A percentile compares a stretch with the other conserved stretches of the same genome.
phyloP scores from a whole-genome alignment of 2,329 filamentous ascomycete species.

The Fusarium cyanostomum region DNA sequence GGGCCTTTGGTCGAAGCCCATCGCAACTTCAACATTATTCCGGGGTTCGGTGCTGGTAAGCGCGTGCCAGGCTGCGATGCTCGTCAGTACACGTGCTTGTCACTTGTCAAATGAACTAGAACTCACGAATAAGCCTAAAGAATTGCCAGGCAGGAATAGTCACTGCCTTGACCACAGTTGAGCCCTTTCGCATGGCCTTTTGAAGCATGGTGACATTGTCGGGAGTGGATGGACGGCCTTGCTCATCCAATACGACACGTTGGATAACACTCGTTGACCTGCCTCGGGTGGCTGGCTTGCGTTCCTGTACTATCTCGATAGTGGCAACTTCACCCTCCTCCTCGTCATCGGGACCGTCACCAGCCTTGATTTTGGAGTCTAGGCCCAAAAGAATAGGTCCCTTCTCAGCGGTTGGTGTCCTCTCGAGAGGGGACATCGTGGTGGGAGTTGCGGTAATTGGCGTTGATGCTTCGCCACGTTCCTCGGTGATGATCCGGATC shows the following conservation, averaged over 20 bases:
- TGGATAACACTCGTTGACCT: slow-evolving; percentile 70
- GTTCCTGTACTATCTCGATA: slow-evolving; percentile 39
- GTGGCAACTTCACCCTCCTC: slow-evolving; percentile 29
- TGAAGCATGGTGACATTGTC: slow-evolving; percentile 55
- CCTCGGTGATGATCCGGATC: slow-evolving; percentile 48
- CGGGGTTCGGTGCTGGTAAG: slow-evolving; percentile 60
- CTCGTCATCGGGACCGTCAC: slow-evolving; percentile 22
- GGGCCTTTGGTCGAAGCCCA: slow-evolving; percentile 85
- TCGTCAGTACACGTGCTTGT: slow-evolving; percentile 47
- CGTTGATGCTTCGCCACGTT: slow-evolving; percentile 47
- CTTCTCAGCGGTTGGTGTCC: slow-evolving; percentile 30
- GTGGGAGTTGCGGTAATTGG: slow-evolving; percentile 48
- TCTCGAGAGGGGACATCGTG: slow-evolving; percentile 40
- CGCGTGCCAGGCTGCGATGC: slow-evolving; percentile 82
- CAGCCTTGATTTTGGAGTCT: slow-evolving; percentile 14
- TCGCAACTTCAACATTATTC: slow-evolving; percentile 83
- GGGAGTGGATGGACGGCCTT: slow-evolving; percentile 55
- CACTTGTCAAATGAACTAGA: neutral
- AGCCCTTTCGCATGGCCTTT: slow-evolving; percentile 56
- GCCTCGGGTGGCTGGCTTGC: slow-evolving; percentile 51
- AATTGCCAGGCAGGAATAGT: slow-evolving; percentile 98
- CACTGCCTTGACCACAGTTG: slow-evolving; percentile 76
- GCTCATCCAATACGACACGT: slow-evolving; percentile 63
- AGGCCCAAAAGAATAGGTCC: neutral
- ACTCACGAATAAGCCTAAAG: slow-evolving; percentile 88